phyloP scores from a whole-genome alignment of 1,284 basidiomycete species.

The Heliocybe sulcata region DNA sequence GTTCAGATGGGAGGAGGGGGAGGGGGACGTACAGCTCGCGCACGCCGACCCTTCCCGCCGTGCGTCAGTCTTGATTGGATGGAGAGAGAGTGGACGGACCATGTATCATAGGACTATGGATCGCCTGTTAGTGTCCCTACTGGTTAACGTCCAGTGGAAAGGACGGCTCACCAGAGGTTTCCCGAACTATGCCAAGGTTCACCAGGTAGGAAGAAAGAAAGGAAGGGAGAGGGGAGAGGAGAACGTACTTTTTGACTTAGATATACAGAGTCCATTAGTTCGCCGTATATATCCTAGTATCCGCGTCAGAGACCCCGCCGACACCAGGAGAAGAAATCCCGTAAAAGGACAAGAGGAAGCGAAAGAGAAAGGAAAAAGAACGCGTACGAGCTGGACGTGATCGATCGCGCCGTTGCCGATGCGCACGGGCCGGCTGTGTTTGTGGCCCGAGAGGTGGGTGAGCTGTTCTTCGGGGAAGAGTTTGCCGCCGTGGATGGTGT shows the following conservation, averaged over 20 bases:
- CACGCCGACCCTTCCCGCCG: conserved; percentile 62
- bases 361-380: no score
- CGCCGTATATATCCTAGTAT: conserved; percentile 85
- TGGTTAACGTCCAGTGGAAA: no score
- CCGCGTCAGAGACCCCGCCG: no score
- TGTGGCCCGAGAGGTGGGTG: conserved; percentile 80
- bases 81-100: no score
- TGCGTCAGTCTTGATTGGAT: no score
- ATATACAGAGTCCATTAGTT: conserved; percentile 93
- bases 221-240: no score
- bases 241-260: conserved; percentile 76
- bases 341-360: no score
- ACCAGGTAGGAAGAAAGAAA: no score
- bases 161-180: conserved; percentile 41
- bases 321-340: no score
- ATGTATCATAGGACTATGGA: conserved; percentile 47
- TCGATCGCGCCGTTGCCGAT: conserved; percentile 89
- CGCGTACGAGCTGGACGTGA: conserved; percentile 77
- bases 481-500: conserved; percentile 50
- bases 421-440: conserved; percentile 71
- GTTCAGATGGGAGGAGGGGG: background rate
- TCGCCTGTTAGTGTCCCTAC: no score
- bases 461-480: conserved; percentile 81
- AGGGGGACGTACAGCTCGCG: conserved; percentile 56
- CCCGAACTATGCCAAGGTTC: conserved; percentile 36